Base-by-base conservation (phyloP, 441 rosid genomes). In the Aleurites moluccanus region DNA sequence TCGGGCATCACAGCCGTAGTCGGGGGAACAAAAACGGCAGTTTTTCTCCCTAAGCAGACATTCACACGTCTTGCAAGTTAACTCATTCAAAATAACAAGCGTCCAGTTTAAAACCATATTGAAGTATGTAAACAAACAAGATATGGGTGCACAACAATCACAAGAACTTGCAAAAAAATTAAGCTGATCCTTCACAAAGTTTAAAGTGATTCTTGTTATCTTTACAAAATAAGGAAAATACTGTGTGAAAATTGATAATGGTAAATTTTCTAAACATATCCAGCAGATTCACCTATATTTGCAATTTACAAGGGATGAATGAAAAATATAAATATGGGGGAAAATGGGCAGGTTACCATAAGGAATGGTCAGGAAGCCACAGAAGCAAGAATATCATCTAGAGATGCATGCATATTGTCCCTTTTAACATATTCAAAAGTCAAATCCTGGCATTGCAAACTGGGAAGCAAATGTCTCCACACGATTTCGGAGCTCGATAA, bases 381-480 rank as follows among this genome's bases (percentile, higher is more conserved):
- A 21, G 28, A 65, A 50, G 73, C 35, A 69, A 44, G 70, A 73
- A 30, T 70, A 61, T 42, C n/a, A n/a, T n/a, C n/a, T n/a, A n/a
- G n/a, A n/a, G n/a, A n/a, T n/a, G n/a, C n/a, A n/a, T n/a, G n/a
- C n/a, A n/a, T n/a, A n/a, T n/a, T n/a, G n/a, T n/a, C 25, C 64
- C 73, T 71, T 65, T 45, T 35, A 5, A 50, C 25, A 21, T n/a
- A 47, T 78, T 89, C 91, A 89, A 75, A 83, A 73, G 55, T 88
- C 90, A 75, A 89, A 91, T 66, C 91, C 98, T 10, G 98, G 99
- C 98, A 94, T 86, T 28, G 93, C 93, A 83, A 86, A 96, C 85
- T 87, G 98, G 75, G 88, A 74, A 6, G 98, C 94, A 77, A 96
- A 94, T 16, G 91, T 82, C 83, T 94, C 99, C 0, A 92, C 98